These are phyloP conservation scores for Leishmania lainsoni DNA, from an alignment of 208 protist genomes.

Conservation along the genomic window DNA sequence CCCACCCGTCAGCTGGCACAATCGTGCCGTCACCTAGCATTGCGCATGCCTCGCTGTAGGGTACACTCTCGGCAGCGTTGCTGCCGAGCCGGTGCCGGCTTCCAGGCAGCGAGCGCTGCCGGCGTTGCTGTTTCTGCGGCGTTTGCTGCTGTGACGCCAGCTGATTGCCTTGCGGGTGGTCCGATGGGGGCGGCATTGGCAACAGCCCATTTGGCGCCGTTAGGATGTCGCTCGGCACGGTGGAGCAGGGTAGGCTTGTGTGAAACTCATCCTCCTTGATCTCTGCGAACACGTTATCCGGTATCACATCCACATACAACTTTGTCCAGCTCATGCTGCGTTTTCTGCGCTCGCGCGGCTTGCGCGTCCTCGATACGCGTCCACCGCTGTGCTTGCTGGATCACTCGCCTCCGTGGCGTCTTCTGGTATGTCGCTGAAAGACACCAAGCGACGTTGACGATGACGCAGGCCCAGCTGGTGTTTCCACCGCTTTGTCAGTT, in stretches of 20 bases:
- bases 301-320: conserved; percentile 42
- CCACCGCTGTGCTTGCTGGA: neutral
- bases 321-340: conserved; percentile 36
- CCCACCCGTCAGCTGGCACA: conserved; percentile 2
- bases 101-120: conserved; percentile 7
- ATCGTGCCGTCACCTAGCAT: conserved; percentile 45
- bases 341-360: conserved; percentile 34
- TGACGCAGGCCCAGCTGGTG: conserved; percentile 35
- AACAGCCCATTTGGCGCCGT: neutral
- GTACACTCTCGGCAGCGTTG: conserved; percentile 37
- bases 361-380: conserved; percentile 15
- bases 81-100: conserved; percentile 20
- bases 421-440: conserved; percentile 43
- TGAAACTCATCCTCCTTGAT: conserved; percentile 49
- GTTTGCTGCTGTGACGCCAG: neutral
- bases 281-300: conserved; percentile 53
- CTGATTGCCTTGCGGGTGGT: conserved; percentile 4
- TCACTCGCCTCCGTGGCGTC: neutral
- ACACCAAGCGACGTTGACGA: conserved; percentile 39
- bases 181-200: neutral
- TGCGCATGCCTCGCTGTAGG: conserved; percentile 34
- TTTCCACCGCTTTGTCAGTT: conserved; percentile 53
- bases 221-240: conserved; percentile 14
- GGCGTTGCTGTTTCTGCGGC: conserved; percentile 11
- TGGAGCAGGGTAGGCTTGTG: conserved; percentile 39